Evolutionary conservation across 2,329 filamentous ascomycete genomes (phyloP).

Genomic region (Aspergillus sojae): DNA sequence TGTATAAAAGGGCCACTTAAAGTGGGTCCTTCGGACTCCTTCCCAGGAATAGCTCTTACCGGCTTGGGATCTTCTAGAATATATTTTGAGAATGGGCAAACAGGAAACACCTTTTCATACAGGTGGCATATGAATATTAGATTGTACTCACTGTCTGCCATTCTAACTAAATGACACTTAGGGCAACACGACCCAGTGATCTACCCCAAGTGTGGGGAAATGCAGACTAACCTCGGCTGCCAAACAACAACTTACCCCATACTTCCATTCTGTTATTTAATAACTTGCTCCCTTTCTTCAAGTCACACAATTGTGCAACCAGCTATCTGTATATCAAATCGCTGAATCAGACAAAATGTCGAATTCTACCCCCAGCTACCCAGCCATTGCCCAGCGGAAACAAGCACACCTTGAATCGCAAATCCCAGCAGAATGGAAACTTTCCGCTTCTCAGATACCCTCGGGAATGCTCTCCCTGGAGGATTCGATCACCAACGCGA

Average conservation of each 20-base stretch:
- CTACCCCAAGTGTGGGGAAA: neutral
- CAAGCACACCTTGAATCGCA: constrained; percentile 39
- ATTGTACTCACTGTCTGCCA: neutral
- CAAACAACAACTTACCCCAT: neutral
- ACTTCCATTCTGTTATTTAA: neutral
- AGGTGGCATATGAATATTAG: no score
- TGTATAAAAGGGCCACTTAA: no score
- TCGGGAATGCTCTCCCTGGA: constrained; percentile 37
- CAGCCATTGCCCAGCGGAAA: constrained; percentile 41
- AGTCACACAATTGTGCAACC: neutral
- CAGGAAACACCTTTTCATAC: no score
- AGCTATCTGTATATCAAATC: neutral
- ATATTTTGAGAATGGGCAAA: no score
- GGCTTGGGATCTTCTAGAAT: constrained; percentile 13
- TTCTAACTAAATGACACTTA: neutral
- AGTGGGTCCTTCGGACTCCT: no score
- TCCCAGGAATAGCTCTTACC: no score
- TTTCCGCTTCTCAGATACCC: constrained; percentile 37
- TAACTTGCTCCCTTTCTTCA: neutral
- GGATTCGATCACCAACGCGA: constrained; percentile 38
- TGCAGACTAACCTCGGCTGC: neutral
- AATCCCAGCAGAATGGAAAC: constrained; percentile 45
- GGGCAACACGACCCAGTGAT: neutral
- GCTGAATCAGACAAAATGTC: neutral
- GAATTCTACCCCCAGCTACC: constrained; percentile 21